Percentiles rank a stretch among this genome's conserved stretches.
Evolutionary conservation across 2,329 filamentous ascomycete genomes (phyloP).

Genomic region (Epicoccum sorghinum): DNA sequence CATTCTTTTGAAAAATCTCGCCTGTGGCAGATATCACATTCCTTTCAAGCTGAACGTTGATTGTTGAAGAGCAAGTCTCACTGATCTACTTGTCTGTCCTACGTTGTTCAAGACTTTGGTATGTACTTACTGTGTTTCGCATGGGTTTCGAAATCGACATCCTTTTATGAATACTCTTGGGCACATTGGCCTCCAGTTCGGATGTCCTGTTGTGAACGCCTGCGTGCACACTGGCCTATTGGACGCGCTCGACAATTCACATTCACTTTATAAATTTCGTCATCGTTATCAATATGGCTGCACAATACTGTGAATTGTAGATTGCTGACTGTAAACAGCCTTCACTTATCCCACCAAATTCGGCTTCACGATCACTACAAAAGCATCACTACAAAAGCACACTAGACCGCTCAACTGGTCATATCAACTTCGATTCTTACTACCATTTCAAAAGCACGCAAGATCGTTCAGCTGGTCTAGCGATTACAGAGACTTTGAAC

Average conservation of each 20-base stretch:
- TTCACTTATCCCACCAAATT: too few species aligned
- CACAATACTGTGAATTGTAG: too few species aligned
- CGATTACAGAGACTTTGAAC: constrained; percentile 36
- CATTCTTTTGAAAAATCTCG: constrained; percentile 35
- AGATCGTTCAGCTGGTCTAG: constrained; percentile 49
- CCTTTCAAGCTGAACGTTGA: constrained; percentile 31
- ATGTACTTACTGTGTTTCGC: constrained; percentile 12
- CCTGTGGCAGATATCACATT: constrained; percentile 48
- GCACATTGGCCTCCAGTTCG: constrained; percentile 7
- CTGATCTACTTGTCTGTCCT: constrained; percentile 7
- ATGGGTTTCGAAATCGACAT: constrained; percentile 2
- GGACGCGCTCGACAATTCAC: too few species aligned
- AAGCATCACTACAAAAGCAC: too few species aligned
- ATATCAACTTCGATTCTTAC: constrained; percentile 15
- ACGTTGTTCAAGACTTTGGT: constrained; percentile 13
- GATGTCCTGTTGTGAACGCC: neutral
- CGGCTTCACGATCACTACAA: too few species aligned
- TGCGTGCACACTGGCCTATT: too few species aligned
- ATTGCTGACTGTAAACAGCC: too few species aligned
- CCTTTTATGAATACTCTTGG: neutral
- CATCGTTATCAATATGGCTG: too few species aligned
- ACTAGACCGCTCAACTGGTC: neutral
- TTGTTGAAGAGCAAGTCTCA: constrained; percentile 33
- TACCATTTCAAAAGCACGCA: constrained; percentile 22
- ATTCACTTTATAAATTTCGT: too few species aligned